Base-by-base conservation (phyloP, 2,329 filamentous ascomycete species). In the Ascochyta koolunga region DNA sequence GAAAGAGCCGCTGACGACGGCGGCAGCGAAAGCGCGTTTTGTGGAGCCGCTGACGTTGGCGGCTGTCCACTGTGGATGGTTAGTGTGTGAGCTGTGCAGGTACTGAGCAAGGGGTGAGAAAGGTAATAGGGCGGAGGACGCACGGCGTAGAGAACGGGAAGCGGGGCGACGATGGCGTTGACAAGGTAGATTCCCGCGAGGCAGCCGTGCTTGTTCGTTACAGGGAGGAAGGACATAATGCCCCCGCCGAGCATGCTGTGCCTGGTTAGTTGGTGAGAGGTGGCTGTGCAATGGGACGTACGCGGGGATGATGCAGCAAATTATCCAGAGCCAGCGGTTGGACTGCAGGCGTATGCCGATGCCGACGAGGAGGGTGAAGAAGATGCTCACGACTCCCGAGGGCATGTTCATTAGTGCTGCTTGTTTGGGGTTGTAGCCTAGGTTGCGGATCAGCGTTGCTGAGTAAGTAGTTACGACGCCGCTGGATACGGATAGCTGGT, bases 121-220 rank as follows among this genome's bases (percentile, higher is more conserved):
- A 5, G 32, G 4, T 5, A 6, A 18, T 33, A 8, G 1, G 1
- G 18, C 2, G 15, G n/a, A 3, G 2, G 32, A 37, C 49, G 35
- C 25, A 52, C 70, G 7, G 69, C 69, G 3, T 59, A 19, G 61
- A 24, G 24, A 8, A 24, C 24, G 24, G 24, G 24, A 5, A 24
- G 24, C 24, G 24, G 24, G 8, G 24, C 24, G 5, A 24, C 24
- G 24, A 24, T 83, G 56, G 56, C 78, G 66, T 16, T 81, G 78
- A 58, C 82, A 77, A 10, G 82, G 78, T 32, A 86, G 13, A 70
- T 73, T 2, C 62, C 68, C 6, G 76, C 62, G 0, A 73, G 60
- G 21, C 67, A 65, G 37, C 59, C 61, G 9, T 0, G 50, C 53
- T 42, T 61, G 61, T 13, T 48, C 54, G 1, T 46, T 44, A 1